Percentiles rank a stretch among this genome's conserved stretches.
These are phyloP conservation scores for Phytophthora kernoviae DNA, from an alignment of 352 stramenopile genomes.

Conservation along the genomic window DNA sequence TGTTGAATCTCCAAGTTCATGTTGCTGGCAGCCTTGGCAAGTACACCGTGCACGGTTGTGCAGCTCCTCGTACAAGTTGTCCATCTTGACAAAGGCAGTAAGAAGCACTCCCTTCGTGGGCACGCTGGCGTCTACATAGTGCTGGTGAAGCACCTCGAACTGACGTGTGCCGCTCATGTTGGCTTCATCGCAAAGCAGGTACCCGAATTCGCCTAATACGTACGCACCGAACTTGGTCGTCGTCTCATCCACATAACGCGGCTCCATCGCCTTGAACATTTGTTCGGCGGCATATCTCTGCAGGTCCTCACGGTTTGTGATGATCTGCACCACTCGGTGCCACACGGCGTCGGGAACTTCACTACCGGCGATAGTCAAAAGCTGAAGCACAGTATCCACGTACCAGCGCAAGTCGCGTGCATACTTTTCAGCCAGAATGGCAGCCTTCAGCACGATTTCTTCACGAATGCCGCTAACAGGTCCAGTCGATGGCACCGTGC, in stretches of 20 bases:
- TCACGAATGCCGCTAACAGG: conserved; percentile 78
- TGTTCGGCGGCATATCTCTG: conserved; percentile 95
- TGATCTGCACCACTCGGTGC: conserved; percentile 99
- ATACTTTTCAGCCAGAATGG: conserved; percentile 98
- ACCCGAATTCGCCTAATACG: conserved; percentile 98
- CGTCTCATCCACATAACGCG: conserved; percentile 94
- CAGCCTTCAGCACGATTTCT: conserved; percentile 98
- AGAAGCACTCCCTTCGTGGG: conserved; percentile 94
- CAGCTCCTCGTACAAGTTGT: conserved; percentile 84
- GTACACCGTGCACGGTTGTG: conserved; percentile 90
- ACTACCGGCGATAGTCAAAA: conserved; percentile 94
- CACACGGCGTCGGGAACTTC: conserved; percentile 96
- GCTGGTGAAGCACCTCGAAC: conserved; percentile 96
- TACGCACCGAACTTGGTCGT: conserved; percentile 95
- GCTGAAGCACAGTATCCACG: conserved; percentile 97
- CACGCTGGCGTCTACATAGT: conserved; percentile 89
- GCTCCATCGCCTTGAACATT: conserved; percentile 94
- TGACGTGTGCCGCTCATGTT: conserved; percentile 93
- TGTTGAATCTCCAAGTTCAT: conserved; percentile 98
- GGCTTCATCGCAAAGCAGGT: conserved; percentile 90
- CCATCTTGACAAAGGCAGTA: conserved; percentile 97
- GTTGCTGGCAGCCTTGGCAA: conserved; percentile 93
- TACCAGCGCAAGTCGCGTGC: conserved; percentile 96
- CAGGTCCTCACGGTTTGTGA: conserved; percentile 97
- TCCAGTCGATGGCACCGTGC: conserved; percentile 27